Base-by-base conservation (phyloP, 2,329 filamentous ascomycete species). In the Aspergillus sp. region DNA sequence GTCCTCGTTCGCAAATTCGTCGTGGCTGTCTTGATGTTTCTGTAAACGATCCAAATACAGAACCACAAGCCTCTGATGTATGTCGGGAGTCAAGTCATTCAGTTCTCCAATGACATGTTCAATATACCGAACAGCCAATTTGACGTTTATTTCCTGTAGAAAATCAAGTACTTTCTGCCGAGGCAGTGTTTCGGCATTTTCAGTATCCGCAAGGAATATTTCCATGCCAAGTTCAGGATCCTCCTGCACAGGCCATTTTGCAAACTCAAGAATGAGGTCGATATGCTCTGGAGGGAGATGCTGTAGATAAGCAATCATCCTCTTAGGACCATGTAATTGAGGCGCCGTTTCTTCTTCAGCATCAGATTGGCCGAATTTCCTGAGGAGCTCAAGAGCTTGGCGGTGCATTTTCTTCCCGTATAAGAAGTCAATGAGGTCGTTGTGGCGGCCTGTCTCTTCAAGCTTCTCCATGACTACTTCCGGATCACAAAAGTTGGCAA, bases 401-500 rank as follows among this genome's bases (percentile, higher is more conserved):
- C 88, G 86, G 74, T 99, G 95, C 41, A 98, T 82, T 73, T 89
- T 93, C 78, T 99, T 99, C 62, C 95, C 95, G 68, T 96, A 91
- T 65, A 98, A 87, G 71, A 99, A 99, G 73, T 98, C 93, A n/a
- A 99, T 92, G 2, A 99, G 80, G 75, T 98, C 93, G 51, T 89
- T 93, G 74, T 96, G 97, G 33, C 93, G 86, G 57, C 90, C 90
- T 41, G 88, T 91, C 71, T 96, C 91, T 59, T 96, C 86, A 4
- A 99, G 80, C 67, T 92, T 92, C 73, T 96, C 90, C 70, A 96
- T 95, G 20, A 99, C 93, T 3, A 98, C 95, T 30, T 91, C 89
- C 0, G 95, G 93, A 67, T 99, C 93, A 73, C 95, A 98, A 71
- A 97, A 98, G 73, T 99, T 99, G 70, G 93, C 89, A 51, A 98